These are phyloP conservation scores for Rosa hybrid DNA, from an alignment of 331 rosid species.

Conservation along the genomic window DNA sequence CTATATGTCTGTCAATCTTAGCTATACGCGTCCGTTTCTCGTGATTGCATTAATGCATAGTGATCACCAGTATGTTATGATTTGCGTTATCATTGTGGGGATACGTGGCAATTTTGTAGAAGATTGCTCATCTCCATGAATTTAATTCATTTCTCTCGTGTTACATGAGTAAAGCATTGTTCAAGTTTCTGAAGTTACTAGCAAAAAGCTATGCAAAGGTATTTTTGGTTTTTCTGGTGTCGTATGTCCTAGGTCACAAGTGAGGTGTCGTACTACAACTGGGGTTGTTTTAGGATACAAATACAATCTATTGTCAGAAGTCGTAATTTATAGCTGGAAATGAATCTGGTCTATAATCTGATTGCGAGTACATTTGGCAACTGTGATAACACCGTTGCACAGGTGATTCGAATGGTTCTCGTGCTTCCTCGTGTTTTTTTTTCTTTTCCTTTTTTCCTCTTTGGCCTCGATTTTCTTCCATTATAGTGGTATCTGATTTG, in stretches of 20 bases:
- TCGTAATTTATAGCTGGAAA: background rate
- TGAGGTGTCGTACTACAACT: background rate
- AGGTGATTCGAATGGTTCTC: background rate
- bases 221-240: background rate
- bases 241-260: background rate
- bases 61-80: background rate
- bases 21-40: background rate
- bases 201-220: background rate
- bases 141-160: background rate
- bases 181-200: background rate
- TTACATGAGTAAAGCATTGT: background rate
- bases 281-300: background rate
- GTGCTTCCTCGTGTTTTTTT: background rate
- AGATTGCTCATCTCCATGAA: background rate
- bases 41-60: background rate
- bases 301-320: background rate
- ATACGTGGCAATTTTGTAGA: background rate
- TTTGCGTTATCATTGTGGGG: background rate
- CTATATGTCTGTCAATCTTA: background rate
- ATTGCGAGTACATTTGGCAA: background rate
- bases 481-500: background rate
- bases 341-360: slow-evolving; percentile 2
- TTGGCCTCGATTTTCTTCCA: background rate
- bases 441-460: background rate
- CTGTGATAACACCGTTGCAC: background rate